phyloP scores from a whole-genome alignment of 345 rosid genomes.

The Pseudoturritis turrita region DNA sequence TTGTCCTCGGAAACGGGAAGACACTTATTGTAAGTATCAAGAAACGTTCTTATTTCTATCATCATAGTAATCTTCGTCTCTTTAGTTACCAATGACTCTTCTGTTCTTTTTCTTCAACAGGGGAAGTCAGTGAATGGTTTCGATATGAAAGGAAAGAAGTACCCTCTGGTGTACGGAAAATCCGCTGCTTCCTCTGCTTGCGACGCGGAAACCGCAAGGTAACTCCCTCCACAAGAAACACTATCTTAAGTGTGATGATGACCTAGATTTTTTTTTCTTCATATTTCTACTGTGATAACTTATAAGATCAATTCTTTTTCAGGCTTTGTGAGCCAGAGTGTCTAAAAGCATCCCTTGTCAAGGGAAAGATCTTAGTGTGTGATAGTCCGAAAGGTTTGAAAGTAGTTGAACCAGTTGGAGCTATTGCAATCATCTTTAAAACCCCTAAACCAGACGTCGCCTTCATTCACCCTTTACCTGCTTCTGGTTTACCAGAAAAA shows the following conservation, averaged over 20 bases:
- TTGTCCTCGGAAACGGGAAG: constrained; percentile 40
- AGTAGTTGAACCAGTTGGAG: constrained; percentile 8
- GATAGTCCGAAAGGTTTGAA: neutral
- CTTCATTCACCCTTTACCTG: constrained; percentile 16
- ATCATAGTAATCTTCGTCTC: neutral
- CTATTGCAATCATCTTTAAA: constrained; percentile 16
- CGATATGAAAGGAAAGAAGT: constrained; percentile 19
- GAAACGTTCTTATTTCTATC: neutral
- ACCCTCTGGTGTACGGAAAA: constrained; percentile 30
- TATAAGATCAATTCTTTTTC: neutral
- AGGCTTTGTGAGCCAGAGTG: constrained; percentile 14
- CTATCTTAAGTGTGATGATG: neutral
- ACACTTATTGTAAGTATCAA: constrained; percentile 35
- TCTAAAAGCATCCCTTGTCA: constrained; percentile 12
- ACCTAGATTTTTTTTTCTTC: neutral
- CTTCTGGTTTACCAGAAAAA: neutral
- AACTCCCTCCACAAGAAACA: neutral
- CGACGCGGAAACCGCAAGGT: neutral
- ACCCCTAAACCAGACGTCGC: neutral
- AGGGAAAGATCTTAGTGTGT: constrained; percentile 41
- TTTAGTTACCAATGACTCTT: neutral
- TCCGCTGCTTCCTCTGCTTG: constrained; percentile 1
- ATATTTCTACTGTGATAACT: neutral
- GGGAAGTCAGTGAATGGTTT: constrained; percentile 39
- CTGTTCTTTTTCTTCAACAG: constrained; percentile 13